A percentile compares a stretch with the other conserved stretches of the same genome.
Conservation (phyloP, 2,329 filamentous ascomycete species). For the Aspergillus fructus region DNA sequence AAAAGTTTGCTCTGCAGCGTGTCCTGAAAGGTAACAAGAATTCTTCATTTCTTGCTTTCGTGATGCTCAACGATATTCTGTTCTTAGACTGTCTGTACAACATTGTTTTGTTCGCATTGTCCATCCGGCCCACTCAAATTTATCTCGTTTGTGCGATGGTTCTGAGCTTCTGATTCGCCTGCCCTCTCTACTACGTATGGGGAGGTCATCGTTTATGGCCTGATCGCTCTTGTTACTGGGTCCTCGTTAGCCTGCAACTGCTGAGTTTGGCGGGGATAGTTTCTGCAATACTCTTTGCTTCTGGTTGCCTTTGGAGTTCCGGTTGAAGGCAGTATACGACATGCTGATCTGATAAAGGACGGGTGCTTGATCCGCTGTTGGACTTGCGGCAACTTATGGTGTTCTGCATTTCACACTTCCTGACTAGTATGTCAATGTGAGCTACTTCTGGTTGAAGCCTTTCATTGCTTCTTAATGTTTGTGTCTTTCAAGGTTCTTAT, state of each 20-base stretch:
- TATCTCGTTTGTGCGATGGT: not conserved
- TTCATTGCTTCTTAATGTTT: slow-evolving; percentile 9
- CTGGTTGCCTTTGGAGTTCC: slow-evolving; percentile 18
- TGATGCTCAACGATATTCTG: slow-evolving; percentile 33
- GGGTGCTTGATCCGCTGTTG: not conserved
- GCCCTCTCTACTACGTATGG: slow-evolving; percentile 9
- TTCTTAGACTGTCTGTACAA: slow-evolving; percentile 39
- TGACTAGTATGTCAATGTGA: slow-evolving; percentile 13
- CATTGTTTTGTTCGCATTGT: slow-evolving; percentile 25
- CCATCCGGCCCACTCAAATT: slow-evolving; percentile 22
- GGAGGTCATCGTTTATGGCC: slow-evolving; percentile 3
- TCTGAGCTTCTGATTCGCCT: slow-evolving; percentile 9
- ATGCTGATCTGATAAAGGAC: not conserved
- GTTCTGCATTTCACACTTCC: not conserved
- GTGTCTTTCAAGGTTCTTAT: slow-evolving; percentile 13
- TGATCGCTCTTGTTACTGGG: slow-evolving; percentile 12
- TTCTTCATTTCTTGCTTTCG: slow-evolving; percentile 31
- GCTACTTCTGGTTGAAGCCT: slow-evolving; percentile 6
- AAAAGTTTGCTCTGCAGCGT: slow-evolving; percentile 40
- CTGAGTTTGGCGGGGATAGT: slow-evolving; percentile 15
- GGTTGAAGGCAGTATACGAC: slow-evolving; percentile 14
- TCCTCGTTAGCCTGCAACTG: slow-evolving; percentile 23
- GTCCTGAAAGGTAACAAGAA: slow-evolving; percentile 39
- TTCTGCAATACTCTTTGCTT: slow-evolving; percentile 17
- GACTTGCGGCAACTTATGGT: not conserved